These are phyloP conservation scores for Backusella luteola DNA, from an alignment of 192 early-diverging fungal genomes.

Conservation along the genomic window DNA sequence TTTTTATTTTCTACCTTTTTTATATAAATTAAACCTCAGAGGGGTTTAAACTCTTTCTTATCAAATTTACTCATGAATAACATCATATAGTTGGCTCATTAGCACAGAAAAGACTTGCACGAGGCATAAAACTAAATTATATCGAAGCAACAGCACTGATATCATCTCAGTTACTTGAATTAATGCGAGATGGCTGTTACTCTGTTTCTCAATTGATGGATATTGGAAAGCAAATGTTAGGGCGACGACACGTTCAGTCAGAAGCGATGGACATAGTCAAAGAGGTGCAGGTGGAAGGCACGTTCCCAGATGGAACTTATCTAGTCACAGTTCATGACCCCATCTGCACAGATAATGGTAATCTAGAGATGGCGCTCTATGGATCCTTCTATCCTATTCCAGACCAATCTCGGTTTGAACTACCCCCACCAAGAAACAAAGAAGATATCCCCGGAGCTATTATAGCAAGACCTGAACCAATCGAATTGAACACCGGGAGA, in stretches of 20 bases:
- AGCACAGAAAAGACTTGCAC: slow-evolving; percentile 87
- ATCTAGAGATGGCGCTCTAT: slow-evolving; percentile 80
- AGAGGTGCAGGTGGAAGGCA: slow-evolving; percentile 89
- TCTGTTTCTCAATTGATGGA: slow-evolving; percentile 86
- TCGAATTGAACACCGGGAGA: slow-evolving; percentile 78
- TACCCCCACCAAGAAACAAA: slow-evolving; percentile 39
- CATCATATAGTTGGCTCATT: slow-evolving; percentile 62
- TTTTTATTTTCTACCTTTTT: not conserved
- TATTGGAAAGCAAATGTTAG: slow-evolving; percentile 82
- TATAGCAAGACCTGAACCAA: slow-evolving; percentile 55
- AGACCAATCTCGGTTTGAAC: slow-evolving; percentile 51
- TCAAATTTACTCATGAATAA: not conserved
- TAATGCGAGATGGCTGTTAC: slow-evolving; percentile 86
- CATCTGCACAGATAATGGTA: slow-evolving; percentile 75
- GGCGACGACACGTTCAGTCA: slow-evolving; percentile 76
- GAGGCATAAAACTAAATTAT: slow-evolving; percentile 84
- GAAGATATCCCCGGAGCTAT: slow-evolving; percentile 59
- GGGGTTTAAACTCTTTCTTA: not conserved
- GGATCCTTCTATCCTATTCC: slow-evolving; percentile 85
- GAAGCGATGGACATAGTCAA: slow-evolving; percentile 66
- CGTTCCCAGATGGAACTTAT: slow-evolving; percentile 90
- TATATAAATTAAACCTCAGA: not conserved
- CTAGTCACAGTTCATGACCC: slow-evolving; percentile 92
- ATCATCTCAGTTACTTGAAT: slow-evolving; percentile 79
- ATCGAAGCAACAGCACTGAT: slow-evolving; percentile 85